A percentile compares a stretch with the other conserved stretches of the same genome.
phyloP scores from a whole-genome alignment of 768 basidiomycete genomes.

The Pleurotus citrinopileatus region DNA sequence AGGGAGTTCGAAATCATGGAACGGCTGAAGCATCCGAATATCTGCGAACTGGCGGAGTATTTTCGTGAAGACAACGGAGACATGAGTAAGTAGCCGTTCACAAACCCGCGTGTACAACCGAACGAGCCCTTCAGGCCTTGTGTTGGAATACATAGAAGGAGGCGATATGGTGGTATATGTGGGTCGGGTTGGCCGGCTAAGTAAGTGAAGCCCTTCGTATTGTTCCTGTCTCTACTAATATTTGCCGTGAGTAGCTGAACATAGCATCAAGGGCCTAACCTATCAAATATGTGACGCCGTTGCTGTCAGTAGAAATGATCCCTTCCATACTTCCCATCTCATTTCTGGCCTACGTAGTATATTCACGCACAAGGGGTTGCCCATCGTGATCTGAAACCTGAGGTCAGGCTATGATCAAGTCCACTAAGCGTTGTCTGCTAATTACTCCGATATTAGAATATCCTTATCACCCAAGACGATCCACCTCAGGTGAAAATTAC shows the following conservation, averaged over 20 bases:
- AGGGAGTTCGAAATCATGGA: constrained; percentile 81
- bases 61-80: constrained; percentile 64
- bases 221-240: background rate
- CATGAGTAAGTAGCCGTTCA: constrained; percentile 50
- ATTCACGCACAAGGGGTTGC: constrained; percentile 78
- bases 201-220: constrained; percentile 36
- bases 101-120: constrained; percentile 13
- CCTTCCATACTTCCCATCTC: background rate
- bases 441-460: constrained; percentile 54
- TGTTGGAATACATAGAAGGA: constrained; percentile 82
- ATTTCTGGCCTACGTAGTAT: constrained; percentile 35
- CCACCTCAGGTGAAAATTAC: constrained; percentile 85
- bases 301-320: constrained; percentile 41
- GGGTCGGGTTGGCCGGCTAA: constrained; percentile 44
- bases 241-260: constrained; percentile 38
- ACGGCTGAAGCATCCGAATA: constrained; percentile 73
- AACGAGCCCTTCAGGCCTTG: constrained; percentile 50
- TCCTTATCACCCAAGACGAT: constrained; percentile 66
- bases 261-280: constrained; percentile 63
- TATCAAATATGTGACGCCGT: constrained; percentile 82
- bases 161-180: constrained; percentile 87
- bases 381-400: constrained; percentile 94
- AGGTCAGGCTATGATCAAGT: constrained; percentile 36
- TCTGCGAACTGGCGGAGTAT: constrained; percentile 76
- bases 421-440: constrained; percentile 2